Percentiles rank a stretch among this genome's conserved stretches.
These are phyloP conservation scores for Colletotrichum trifolii DNA, from an alignment of 2,329 filamentous ascomycete species.

Conservation along the genomic window DNA sequence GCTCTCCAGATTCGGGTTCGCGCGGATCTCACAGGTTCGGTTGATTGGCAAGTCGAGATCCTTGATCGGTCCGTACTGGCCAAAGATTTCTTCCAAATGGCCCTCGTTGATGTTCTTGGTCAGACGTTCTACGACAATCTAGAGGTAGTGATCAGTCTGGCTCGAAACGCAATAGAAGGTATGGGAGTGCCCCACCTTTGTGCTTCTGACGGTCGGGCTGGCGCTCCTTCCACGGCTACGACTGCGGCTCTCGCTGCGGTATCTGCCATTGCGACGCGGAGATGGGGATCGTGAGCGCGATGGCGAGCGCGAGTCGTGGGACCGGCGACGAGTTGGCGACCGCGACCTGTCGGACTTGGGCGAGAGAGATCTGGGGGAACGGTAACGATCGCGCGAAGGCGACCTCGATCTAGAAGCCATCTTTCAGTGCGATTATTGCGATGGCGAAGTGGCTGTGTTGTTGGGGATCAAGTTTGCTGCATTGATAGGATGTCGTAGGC, in stretches of 20 bases:
- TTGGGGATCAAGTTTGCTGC: neutral
- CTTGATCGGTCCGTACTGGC: slow-evolving; percentile 84
- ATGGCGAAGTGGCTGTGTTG: neutral
- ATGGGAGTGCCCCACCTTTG: slow-evolving; percentile 56
- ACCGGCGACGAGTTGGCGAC: slow-evolving; percentile 46
- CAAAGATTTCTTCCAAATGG: slow-evolving; percentile 93
- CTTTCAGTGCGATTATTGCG: neutral
- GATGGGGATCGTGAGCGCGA: slow-evolving; percentile 46
- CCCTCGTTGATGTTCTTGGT: slow-evolving; percentile 93
- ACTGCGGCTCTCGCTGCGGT: slow-evolving; percentile 44
- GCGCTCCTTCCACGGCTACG: slow-evolving; percentile 42
- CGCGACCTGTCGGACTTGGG: slow-evolving; percentile 49
- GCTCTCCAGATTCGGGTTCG: neutral
- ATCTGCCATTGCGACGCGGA: slow-evolving; percentile 50
- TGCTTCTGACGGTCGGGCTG: slow-evolving; percentile 55
- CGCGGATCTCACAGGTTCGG: slow-evolving; percentile 49
- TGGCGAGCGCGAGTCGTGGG: slow-evolving; percentile 44
- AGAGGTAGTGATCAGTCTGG: slow-evolving; percentile 12
- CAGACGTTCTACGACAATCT: slow-evolving; percentile 96
- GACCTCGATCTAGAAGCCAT: slow-evolving; percentile 40
- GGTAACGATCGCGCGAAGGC: slow-evolving; percentile 42
- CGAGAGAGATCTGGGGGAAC: slow-evolving; percentile 50
- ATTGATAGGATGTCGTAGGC: neutral
- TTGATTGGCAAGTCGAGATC: slow-evolving; percentile 93
- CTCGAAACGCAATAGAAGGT: slow-evolving; percentile 36